Base-by-base conservation (phyloP, 1,139 yeast species). In the Candida tunisiensis region DNA sequence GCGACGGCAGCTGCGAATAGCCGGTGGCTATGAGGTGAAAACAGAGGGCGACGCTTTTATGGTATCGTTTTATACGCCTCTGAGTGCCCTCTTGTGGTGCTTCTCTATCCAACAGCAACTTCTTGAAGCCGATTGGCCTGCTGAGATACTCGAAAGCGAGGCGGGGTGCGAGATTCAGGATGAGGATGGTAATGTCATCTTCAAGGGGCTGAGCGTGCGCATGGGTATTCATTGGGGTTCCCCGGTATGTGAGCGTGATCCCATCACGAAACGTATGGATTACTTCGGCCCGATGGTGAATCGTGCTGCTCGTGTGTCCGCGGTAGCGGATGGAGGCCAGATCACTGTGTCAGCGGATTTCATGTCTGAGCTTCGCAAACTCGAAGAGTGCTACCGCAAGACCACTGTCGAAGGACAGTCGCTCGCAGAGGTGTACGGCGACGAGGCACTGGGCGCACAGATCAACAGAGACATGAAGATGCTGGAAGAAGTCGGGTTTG, bases 21-120 rank as follows among this genome's bases (percentile, higher is more conserved):
- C 80, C 42, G 95, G 96, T 23, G 98, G 98, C 3, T 88, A 88
- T 46, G 99, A 88, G 51, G 98, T 88, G 19, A 88, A 88, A 51
- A 91, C 96, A 1, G 99, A 91, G 69, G 99, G 99, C 44, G 99
- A 88, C 58, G 94, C 98, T 0, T 88, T 88, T 42, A 85, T 88
- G 80, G 96, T 88, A n/a, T 80, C 95, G 5, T 88, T 88, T 52
- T 93, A 95, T 1, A 75, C 94, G 0, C 91, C 93, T 0, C 70
- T 91, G 0, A 65, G 91, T 14, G 96, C 96, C 0, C 57, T 91
- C 31, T 60, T 82, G 25, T 91, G 98, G 98, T 83, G 95, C 57
- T 73, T 85, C 48, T 74, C 79, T 29, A 94, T 85, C 8, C 99
- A 91, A 49, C 69, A 77, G 31, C 92, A 80, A 45, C 57, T 91